Base-by-base conservation (phyloP, 179 eudicot genomes). In the Nepenthes alata region DNA sequence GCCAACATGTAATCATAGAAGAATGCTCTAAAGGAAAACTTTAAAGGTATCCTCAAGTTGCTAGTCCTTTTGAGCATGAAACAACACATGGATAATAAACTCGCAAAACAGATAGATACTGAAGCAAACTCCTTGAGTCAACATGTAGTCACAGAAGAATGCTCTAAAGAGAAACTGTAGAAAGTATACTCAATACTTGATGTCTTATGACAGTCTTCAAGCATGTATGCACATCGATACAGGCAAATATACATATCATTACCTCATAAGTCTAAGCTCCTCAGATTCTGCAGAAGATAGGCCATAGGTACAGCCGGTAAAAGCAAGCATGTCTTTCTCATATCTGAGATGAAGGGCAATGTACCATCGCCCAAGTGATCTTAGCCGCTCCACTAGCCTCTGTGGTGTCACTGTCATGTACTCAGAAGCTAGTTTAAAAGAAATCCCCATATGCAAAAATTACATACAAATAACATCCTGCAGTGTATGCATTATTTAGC, bases 291-390 rank as follows among this genome's bases (percentile, higher is more conserved):
- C 80, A 41, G 77, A 80, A 69, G 91, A 81, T 56, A 90, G 95
- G 67, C 97, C 96, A 63, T 85, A 78, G 6, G 88, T 88, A 72
- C 97, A 89, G 63, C 97, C 97, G 68, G 97, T 87, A 72, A 89
- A 89, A 65, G 97, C 79, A 72, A 90, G 84, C 97, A 90, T 90
- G 71, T 90, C 97, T 68, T 90, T 88, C 80, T 90, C 97, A 63
- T 90, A 90, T 80, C 97, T 77, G 35, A 90, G 82, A 78, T 90
- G 97, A 70, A 90, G 90, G 56, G 95, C 86, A 61, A 90, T 81
- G 75, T 81, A 90, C 57, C 80, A 76, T 63, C 80, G 81, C 37
- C 77, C 88, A 49, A 70, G 93, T 57, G 85, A 78, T 70, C 83
- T 78, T 66, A 90, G 76, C 72, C 88, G 85, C 79, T 88, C 90